Percentiles rank a stretch among this genome's conserved stretches.
Conservation (phyloP, 2,329 filamentous ascomycete genomes). For the Scedosporium boydii region DNA sequence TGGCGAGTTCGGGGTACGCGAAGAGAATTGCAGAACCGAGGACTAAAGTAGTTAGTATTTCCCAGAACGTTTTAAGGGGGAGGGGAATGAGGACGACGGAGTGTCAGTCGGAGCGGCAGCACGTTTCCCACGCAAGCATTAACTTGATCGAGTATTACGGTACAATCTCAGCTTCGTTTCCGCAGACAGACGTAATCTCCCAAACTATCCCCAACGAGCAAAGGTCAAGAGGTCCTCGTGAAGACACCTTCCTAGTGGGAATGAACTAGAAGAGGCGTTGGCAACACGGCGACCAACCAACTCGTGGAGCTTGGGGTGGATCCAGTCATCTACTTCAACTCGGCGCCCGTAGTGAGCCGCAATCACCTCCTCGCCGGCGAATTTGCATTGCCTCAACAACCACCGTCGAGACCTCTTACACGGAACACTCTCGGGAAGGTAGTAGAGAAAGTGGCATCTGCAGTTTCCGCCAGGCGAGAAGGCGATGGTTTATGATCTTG, state of each 20-base stretch:
- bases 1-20: constrained; percentile 71
- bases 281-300: constrained; percentile 8
- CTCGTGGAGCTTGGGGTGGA: constrained; percentile 36
- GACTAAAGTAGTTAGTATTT: constrained; percentile 47
- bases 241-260: constrained; percentile 7
- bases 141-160: constrained; percentile 98
- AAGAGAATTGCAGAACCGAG: constrained; percentile 79
- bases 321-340: constrained; percentile 41
- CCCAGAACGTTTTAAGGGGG: constrained; percentile 4
- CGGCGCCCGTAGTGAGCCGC: constrained; percentile 81
- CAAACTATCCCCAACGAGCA: constrained; percentile 8
- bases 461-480: not conserved
- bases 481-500: constrained; percentile 4
- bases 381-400: not conserved
- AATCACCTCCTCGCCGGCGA: constrained; percentile 24
- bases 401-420: not conserved
- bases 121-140: constrained; percentile 98
- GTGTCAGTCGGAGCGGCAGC: constrained; percentile 65
- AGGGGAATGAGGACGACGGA: constrained; percentile 16
- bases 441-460: not conserved
- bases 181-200: constrained; percentile 30
- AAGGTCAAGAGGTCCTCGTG: constrained; percentile 6
- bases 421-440: not conserved
- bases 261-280: constrained; percentile 4
- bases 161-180: constrained; percentile 83